These are phyloP conservation scores for bread wheat (Triticum aestivum) DNA, from an alignment of 176 grass and related monocot species.

Conservation along the genomic window IWGSC_CS_RefSeq_v2.1 NC_057798.1:731822243-731822742, in stretches of 20 bases:
- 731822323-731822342: constrained; percentile 81
- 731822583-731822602: background rate
- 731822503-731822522: constrained; percentile 27
- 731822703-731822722: background rate
- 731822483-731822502: constrained; percentile 37
- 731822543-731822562: constrained; percentile 16
- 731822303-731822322: constrained; percentile 65
- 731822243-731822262: constrained; percentile 86
- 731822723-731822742: background rate
- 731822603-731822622: background rate
- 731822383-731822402: constrained; percentile 55
- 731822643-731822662: background rate
- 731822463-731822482: constrained; percentile 44
- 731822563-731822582: constrained; percentile 13
- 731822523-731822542: constrained; percentile 34
- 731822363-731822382: constrained; percentile 74
- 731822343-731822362: constrained; percentile 66
- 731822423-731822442: constrained; percentile 29
- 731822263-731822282: constrained; percentile 74
- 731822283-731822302: constrained; percentile 49
- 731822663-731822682: background rate
- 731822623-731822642: background rate
- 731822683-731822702: constrained; percentile 24
- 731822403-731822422: background rate
- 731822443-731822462: constrained; percentile 33